Evolutionary conservation across 2,329 filamentous ascomycete species (phyloP), one percentile per base, ranked within the genome.

Genomic region (Pseudogymnoascus sp.): DNA sequence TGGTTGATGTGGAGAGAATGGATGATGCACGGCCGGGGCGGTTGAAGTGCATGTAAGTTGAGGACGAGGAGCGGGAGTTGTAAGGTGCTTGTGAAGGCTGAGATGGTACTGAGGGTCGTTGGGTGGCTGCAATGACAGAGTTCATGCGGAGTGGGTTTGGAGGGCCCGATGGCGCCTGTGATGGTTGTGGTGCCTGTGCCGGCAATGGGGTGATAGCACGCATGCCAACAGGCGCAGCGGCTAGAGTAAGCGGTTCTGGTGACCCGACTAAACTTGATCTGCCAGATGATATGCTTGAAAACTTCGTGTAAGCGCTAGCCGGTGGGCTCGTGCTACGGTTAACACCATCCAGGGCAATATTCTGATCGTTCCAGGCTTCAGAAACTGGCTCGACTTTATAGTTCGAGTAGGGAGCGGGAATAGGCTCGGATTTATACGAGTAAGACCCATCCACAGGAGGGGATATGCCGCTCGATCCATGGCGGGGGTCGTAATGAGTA

Each of bases 381-480:
- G 22, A 36, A n/a, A 22, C 57, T 5, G 33, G 57, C 18, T 58
- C 57, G 4, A 8, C 20, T 39, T 36, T 58, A 9, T 58, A 58
- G 11, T 58, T 38, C 30, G 53, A 58, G 30, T 57, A 61, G 6
- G 37, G 58, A 9, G 39, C 47, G 9, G 36, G 28, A 28, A 36
- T 50, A 22, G 33, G 47, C 25, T 53, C 47, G 1, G n/a, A 15
- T 6, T 64, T 61, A n/a, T 63, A 64, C 6, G 60, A 61, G 58
- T 66, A 68, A 22, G 64, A 64, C 20, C 67, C 67, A 8, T 61
- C 33, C 14, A 53, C 63, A 12, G 68, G 68, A n/a, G 66, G 61
- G 6, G 66, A 65, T 20, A 70, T 71, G 18, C 68, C 66, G 15
- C 33, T 38, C 11, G 68, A 65, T 4, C 69, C 69, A 57, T 66